Percentiles rank a stretch among this genome's conserved stretches.
These are phyloP conservation scores for Russula lepida DNA, from an alignment of 768 basidiomycete species.

Conservation along the genomic window DNA sequence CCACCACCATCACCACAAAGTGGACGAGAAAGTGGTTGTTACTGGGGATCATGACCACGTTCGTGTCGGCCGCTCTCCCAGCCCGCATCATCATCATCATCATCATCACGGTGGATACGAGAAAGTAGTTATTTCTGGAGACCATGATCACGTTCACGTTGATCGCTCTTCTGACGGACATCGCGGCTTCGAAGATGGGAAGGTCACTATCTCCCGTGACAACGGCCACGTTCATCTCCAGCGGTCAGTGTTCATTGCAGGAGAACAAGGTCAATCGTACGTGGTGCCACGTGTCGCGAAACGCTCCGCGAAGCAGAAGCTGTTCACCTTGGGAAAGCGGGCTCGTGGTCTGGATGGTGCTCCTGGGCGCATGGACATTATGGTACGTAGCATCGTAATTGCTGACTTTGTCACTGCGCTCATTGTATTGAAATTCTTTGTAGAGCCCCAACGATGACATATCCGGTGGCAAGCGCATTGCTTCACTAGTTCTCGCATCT, in stretches of 20 bases:
- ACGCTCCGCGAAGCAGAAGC: slow-evolving; percentile 14
- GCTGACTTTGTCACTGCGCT: not conserved
- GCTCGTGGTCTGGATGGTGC: slow-evolving; percentile 23
- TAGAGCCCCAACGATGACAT: slow-evolving; percentile 33
- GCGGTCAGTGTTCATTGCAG: slow-evolving; percentile 17
- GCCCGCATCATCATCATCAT: not conserved
- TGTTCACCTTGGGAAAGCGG: slow-evolving; percentile 4
- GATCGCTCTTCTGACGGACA: not conserved
- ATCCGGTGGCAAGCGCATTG: slow-evolving; percentile 30
- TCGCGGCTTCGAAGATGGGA: slow-evolving; percentile 19
- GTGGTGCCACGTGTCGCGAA: slow-evolving; percentile 19
- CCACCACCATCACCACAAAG: slow-evolving; percentile 5
- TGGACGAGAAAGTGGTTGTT: slow-evolving; percentile 3
- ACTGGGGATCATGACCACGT: slow-evolving; percentile 18
- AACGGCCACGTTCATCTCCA: slow-evolving; percentile 22
- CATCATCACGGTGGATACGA: slow-evolving; percentile 4
- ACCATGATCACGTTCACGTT: slow-evolving; percentile 16
- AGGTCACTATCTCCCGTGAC: slow-evolving; percentile 21
- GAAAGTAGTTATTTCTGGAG: slow-evolving; percentile 9
- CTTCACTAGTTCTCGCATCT: slow-evolving; percentile 32
- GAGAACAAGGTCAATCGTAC: slow-evolving; percentile 19
- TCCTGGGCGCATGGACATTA: slow-evolving; percentile 40
- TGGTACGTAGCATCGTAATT: slow-evolving; percentile 31
- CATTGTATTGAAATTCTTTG: not conserved
- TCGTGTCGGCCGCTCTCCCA: slow-evolving; percentile 1